Conservation (phyloP, 108 stramenopile genomes). For the Cyclostephanos tholiformis region DNA sequence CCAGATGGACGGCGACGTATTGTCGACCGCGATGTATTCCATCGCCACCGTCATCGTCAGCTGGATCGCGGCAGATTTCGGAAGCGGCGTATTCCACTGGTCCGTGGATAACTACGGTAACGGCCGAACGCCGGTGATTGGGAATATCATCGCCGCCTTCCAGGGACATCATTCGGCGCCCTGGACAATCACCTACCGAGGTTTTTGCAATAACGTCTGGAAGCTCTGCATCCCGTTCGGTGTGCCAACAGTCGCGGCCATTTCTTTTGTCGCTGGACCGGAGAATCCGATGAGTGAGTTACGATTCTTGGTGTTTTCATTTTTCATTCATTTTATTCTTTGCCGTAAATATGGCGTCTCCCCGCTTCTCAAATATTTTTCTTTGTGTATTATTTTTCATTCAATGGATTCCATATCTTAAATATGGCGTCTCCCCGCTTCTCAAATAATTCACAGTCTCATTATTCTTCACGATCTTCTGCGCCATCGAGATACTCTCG, state of each 20-base stretch:
- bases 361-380: neutral
- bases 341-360: neutral
- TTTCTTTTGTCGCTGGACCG: slow-evolving; percentile 51
- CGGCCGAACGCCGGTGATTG: slow-evolving; percentile 88
- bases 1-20: slow-evolving; percentile 43
- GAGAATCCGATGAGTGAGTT: slow-evolving; percentile 46
- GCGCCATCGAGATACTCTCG: slow-evolving; percentile 70
- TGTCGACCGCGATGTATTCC: slow-evolving; percentile 31
- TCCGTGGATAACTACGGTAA: slow-evolving; percentile 96
- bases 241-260: slow-evolving; percentile 60
- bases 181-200: slow-evolving; percentile 94
- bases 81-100: slow-evolving; percentile 92
- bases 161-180: slow-evolving; percentile 94
- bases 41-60: slow-evolving; percentile 50
- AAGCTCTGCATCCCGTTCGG: slow-evolving; percentile 88
- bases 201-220: slow-evolving; percentile 93
- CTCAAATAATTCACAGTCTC: slow-evolving; percentile 30
- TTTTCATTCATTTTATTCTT: neutral
- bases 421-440: neutral
- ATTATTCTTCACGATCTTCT: slow-evolving; percentile 75
- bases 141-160: slow-evolving; percentile 92
- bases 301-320: neutral
- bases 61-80: slow-evolving; percentile 83
- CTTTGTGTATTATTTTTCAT: slow-evolving; percentile 2
- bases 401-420: neutral